Evolutionary conservation across 1,284 basidiomycete genomes (phyloP), one percentile per base, ranked within the genome.

Genomic region (Veloboletus limbatus): DNA sequence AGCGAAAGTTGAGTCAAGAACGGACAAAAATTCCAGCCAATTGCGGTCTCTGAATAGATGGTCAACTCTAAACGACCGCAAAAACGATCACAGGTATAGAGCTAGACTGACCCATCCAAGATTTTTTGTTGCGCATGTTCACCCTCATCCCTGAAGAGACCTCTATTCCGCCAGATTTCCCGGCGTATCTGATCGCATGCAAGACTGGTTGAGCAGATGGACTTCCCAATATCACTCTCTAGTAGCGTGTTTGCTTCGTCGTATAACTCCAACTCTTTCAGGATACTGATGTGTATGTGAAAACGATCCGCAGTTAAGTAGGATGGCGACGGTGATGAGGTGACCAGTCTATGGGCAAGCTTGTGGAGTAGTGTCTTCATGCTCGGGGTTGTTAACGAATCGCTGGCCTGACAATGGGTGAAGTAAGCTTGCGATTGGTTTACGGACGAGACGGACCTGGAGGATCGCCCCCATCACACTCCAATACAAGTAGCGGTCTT

Each of bases 401-500:
- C 79, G 56, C 81, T 77, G 17, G 85, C 81, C 85, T 89, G 36
- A 18, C 47, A 47, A 36, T 41, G 34, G 32, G 16, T 13, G 24
- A 30, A 25, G 22, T 58, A 37, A 62, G 63, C 16, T 44, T 37
- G 39, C 22, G 45, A 48, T 24, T 27, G 17, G 30, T 17, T 27
- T 27, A 35, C 2, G 13, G 31, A 49, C 11, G 27, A 36, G 28
- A 47, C 43, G 59, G 27, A 84, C 86, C 76, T 88, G 88, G n/a
- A 93, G 78, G 30, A 91, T 74, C 9, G 87, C 81, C 51, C 85
- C 79, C 57, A 89, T 83, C 22, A 89, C 78, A 52, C 78, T 85
- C 90, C 89, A 94, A 65, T 88, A 93, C 33, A 91, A 68, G 64
- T 88, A 92, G 37, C 83, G 76, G 45, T 89, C 85, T 22, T 86